Base-by-base conservation (phyloP, 352 stramenopile species). In the Phytopythium mirpurense region DNA sequence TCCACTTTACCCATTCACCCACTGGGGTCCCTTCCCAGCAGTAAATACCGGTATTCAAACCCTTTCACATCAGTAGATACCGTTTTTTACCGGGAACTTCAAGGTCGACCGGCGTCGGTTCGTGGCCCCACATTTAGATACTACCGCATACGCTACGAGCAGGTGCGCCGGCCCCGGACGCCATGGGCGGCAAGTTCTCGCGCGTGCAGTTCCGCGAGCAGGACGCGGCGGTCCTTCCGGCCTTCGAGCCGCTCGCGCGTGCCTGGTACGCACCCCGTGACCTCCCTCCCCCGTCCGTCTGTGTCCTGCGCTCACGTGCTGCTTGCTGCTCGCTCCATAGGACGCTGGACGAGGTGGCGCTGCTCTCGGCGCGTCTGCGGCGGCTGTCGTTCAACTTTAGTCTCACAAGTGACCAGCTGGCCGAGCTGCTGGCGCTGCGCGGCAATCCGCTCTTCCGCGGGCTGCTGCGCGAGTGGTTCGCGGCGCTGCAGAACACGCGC, bases 351-450 rank as follows among this genome's bases (percentile, higher is more conserved):
- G 78, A 91, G 54, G 70, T 91, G 18, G 63, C 62, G 24, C 58
- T 80, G 53, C 65, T 91, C 14, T 91, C 80, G 11, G 44, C 48
- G 11, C 66, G 70, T 18, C 65, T 91, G 16, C 72, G 76, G 11
- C 56, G 59, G 6, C 57, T 89, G 29, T 88, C 78, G 50, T 88
- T 90, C 72, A 91, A 88, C 48, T 89, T 89, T 45, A 88, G 76
- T 34, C 67, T 91, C 31, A 82, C 74, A 11, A 34, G 57, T 4
- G 57, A 83, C 27, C 75, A 91, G 56, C 88, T 89, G 54, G 63
- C 72, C n/a, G 78, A 89, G 31, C 60, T 86, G 53, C 67, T 89
- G 24, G 60, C 68, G 18, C 60, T 90, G 32, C 74, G 70, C 16
- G 68, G 66, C 27, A 87, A 86, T 51, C 53, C 63, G 38, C 42